Conservation (phyloP, 805 yeast species). For the Hyphopichia homilentoma region DNA sequence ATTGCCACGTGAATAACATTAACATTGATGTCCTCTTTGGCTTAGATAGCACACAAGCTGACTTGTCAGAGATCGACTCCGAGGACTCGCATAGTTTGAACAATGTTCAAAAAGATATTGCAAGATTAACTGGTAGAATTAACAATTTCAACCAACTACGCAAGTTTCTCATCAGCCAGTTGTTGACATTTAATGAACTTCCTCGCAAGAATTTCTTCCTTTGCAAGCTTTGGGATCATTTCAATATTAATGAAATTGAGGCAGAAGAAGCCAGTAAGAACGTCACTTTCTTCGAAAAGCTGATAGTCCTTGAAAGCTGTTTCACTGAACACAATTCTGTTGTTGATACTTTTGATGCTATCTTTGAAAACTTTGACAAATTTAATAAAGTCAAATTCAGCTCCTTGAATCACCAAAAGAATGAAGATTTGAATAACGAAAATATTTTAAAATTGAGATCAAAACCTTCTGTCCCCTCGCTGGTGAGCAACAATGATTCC, state of each 20-base stretch:
- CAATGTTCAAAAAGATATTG: constrained; percentile 8
- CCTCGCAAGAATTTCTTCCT: constrained; percentile 26
- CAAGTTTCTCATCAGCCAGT: constrained; percentile 35
- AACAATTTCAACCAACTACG: constrained; percentile 33
- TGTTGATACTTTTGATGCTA: constrained; percentile 15
- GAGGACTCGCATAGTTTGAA: constrained; percentile 4
- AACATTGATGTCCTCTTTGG: constrained; percentile 13
- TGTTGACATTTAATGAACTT: constrained; percentile 34
- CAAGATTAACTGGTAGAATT: constrained; percentile 13
- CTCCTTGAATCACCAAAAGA: constrained; percentile 1
- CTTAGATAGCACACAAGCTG: constrained; percentile 4
- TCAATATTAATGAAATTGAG: constrained; percentile 7
- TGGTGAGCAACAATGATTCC: not conserved
- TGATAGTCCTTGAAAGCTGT: constrained; percentile 13
- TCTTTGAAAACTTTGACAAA: constrained; percentile 26
- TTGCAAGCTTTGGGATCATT: constrained; percentile 21
- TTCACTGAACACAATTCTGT: constrained; percentile 21
- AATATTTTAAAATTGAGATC: constrained; percentile 10
- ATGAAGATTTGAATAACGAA: constrained; percentile 9
- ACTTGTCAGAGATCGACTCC: constrained; percentile 7
- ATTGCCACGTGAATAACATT: constrained; percentile 35
- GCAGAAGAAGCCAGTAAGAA: constrained; percentile 1
- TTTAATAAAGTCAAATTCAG: constrained; percentile 2
- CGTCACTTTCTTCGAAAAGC: constrained; percentile 12
- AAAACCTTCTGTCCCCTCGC: not conserved